A percentile compares a stretch with the other conserved stretches of the same genome.
Evolutionary conservation across 306 rosid genomes (phyloP).

Genomic region (Ormosia emarginata): DNA sequence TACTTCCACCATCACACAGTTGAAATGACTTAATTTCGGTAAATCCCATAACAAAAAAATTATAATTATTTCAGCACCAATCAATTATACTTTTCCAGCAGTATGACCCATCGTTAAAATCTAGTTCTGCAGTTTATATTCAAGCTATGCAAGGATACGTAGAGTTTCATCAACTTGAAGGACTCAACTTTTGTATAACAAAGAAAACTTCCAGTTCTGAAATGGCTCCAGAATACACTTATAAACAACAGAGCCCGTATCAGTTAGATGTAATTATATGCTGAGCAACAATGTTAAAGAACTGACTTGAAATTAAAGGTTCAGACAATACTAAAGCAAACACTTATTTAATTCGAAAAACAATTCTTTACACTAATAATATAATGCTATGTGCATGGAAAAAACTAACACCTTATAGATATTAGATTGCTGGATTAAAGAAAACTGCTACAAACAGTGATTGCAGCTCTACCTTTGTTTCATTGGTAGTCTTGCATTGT

Average conservation of each 20-base stretch:
- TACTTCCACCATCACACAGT: not conserved
- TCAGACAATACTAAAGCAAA: slow-evolving; percentile 19
- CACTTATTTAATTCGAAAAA: not conserved
- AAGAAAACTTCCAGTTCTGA: slow-evolving; percentile 53
- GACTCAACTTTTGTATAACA: not conserved
- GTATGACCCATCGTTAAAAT: not conserved
- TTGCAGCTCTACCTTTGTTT: slow-evolving; percentile 70
- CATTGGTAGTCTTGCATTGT: slow-evolving; percentile 91
- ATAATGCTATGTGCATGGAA: not conserved
- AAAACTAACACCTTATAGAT: not conserved
- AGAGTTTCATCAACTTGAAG: not conserved
- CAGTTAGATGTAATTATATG: not conserved
- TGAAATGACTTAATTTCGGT: not conserved
- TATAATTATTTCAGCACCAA: not conserved
- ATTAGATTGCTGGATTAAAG: not conserved
- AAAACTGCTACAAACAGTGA: not conserved
- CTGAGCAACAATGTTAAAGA: not conserved
- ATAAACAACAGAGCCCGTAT: slow-evolving; percentile 8
- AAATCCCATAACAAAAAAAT: not conserved
- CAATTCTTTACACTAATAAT: slow-evolving; percentile 23
- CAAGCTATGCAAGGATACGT: not conserved
- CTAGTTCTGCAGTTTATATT: not conserved
- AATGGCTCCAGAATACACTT: slow-evolving; percentile 52
- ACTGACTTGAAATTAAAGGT: slow-evolving; percentile 17
- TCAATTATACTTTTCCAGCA: not conserved